Evolutionary conservation across 1,139 yeast species (phyloP).

Genomic region (Suhomyces anneliseae): DNA sequence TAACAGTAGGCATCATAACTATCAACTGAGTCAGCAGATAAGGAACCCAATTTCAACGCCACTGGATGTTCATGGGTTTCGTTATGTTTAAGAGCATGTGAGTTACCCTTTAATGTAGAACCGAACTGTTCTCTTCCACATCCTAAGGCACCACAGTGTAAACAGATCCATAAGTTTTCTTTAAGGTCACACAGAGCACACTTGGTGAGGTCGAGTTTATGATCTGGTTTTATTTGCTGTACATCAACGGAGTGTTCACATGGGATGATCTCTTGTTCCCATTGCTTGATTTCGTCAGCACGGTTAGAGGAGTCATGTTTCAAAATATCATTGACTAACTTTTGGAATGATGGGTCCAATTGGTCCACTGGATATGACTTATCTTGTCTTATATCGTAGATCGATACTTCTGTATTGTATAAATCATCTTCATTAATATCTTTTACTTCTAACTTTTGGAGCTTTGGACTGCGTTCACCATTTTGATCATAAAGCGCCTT

Average conservation of each 20-base stretch:
- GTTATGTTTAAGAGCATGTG: slow-evolving; percentile 82
- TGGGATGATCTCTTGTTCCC: slow-evolving; percentile 86
- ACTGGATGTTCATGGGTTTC: slow-evolving; percentile 62
- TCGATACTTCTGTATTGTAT: slow-evolving; percentile 49
- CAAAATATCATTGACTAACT: slow-evolving; percentile 51
- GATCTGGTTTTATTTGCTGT: slow-evolving; percentile 31
- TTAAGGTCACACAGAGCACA: slow-evolving; percentile 64
- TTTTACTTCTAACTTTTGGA: slow-evolving; percentile 71
- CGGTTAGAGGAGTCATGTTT: slow-evolving; percentile 64
- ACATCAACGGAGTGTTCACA: slow-evolving; percentile 72
- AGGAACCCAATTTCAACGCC: slow-evolving; percentile 88
- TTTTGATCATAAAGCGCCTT: slow-evolving; percentile 19
- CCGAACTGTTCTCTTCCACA: slow-evolving; percentile 95
- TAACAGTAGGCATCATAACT: slow-evolving; percentile 84
- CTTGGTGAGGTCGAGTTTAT: slow-evolving; percentile 38
- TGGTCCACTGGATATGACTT: slow-evolving; percentile 19
- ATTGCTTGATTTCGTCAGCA: slow-evolving; percentile 75
- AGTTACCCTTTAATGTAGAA: slow-evolving; percentile 79
- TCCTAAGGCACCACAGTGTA: slow-evolving; percentile 85
- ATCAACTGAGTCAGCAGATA: slow-evolving; percentile 58
- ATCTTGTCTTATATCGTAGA: slow-evolving; percentile 46
- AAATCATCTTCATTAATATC: slow-evolving; percentile 70
- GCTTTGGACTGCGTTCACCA: slow-evolving; percentile 49
- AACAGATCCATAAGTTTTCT: slow-evolving; percentile 84
- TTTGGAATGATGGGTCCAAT: slow-evolving; percentile 23